These are phyloP conservation scores for Cladophialophora psammophila DNA, from an alignment of 2,329 filamentous ascomycete genomes.

Conservation along the genomic window DNA sequence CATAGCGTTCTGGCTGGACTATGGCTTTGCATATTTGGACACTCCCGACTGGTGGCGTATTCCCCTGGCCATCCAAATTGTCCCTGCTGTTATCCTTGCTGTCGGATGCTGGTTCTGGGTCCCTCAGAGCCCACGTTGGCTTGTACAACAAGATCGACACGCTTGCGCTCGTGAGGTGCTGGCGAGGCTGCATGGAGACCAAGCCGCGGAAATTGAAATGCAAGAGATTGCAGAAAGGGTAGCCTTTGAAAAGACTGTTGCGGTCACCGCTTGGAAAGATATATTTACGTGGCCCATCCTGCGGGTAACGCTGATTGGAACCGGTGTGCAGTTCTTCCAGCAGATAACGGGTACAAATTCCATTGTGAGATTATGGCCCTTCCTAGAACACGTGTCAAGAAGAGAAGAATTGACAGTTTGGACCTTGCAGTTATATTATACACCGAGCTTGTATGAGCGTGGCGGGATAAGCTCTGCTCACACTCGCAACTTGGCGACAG, in stretches of 20 bases:
- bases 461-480: slow-evolving; percentile 53
- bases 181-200: slow-evolving; percentile 43
- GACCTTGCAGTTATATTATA: slow-evolving; percentile 45
- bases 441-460: slow-evolving; percentile 52
- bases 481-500: slow-evolving; percentile 59
- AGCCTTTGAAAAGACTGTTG: slow-evolving; percentile 59
- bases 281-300: slow-evolving; percentile 36
- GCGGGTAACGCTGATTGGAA: slow-evolving; percentile 55
- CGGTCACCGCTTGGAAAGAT: slow-evolving; percentile 14
- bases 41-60: slow-evolving; percentile 45
- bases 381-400: not conserved
- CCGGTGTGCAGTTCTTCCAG: slow-evolving; percentile 58
- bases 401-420: not conserved
- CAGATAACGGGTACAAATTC: slow-evolving; percentile 58
- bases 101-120: slow-evolving; percentile 42
- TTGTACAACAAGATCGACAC: slow-evolving; percentile 48
- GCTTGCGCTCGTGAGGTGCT: slow-evolving; percentile 48
- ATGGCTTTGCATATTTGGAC: slow-evolving; percentile 43
- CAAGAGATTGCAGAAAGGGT: slow-evolving; percentile 52
- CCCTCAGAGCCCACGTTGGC: slow-evolving; percentile 45
- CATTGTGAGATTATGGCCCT: slow-evolving; percentile 39
- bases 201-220: slow-evolving; percentile 51
- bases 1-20: slow-evolving; percentile 48
- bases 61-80: slow-evolving; percentile 45
- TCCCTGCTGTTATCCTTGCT: slow-evolving; percentile 41